These are phyloP conservation scores for Parastagonospora avenae DNA, from an alignment of 2,329 filamentous ascomycete genomes.

Conservation along the genomic window DNA sequence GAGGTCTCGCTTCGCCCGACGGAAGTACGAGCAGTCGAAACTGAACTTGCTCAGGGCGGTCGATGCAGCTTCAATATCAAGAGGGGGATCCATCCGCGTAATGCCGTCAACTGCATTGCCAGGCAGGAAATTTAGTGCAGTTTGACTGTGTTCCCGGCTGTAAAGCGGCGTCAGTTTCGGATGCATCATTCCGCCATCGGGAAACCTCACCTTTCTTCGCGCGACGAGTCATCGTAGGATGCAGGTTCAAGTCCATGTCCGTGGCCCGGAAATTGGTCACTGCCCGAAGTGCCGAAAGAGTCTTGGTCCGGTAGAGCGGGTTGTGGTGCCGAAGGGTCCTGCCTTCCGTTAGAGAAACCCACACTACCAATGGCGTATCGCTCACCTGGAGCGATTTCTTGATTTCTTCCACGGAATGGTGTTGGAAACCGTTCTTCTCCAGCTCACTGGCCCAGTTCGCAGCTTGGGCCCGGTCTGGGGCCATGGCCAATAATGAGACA, in stretches of 20 bases:
- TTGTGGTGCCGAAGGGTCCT: conserved; percentile 31
- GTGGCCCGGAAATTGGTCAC: conserved; percentile 29
- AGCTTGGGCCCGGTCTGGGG: conserved; percentile 41
- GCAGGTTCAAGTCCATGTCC: conserved; percentile 31
- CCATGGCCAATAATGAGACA: conserved; percentile 40
- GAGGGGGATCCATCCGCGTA: conserved; percentile 23
- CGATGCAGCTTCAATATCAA: conserved; percentile 21
- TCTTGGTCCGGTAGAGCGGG: conserved; percentile 30
- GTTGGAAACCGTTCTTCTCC: conserved; percentile 45
- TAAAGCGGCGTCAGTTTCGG: conserved; percentile 20
- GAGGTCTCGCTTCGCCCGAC: conserved; percentile 39
- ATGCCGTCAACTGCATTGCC: conserved; percentile 25
- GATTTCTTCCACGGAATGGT: conserved; percentile 45
- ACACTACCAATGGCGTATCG: background rate
- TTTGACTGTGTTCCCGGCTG: conserved; percentile 42
- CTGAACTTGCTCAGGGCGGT: conserved; percentile 37
- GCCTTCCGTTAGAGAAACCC: conserved; percentile 13
- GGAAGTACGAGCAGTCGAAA: conserved; percentile 42
- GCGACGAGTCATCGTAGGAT: conserved; percentile 42
- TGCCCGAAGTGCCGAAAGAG: conserved; percentile 31
- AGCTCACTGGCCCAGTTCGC: conserved; percentile 44
- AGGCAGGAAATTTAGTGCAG: conserved; percentile 30
- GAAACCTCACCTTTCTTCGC: conserved; percentile 36
- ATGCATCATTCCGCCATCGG: too few species aligned
- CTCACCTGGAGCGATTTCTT: conserved; percentile 44